Percentiles rank a stretch among this genome's conserved stretches.
Evolutionary conservation across 345 rosid genomes (phyloP).

Genomic region (Laguncularia racemosa): DNA sequence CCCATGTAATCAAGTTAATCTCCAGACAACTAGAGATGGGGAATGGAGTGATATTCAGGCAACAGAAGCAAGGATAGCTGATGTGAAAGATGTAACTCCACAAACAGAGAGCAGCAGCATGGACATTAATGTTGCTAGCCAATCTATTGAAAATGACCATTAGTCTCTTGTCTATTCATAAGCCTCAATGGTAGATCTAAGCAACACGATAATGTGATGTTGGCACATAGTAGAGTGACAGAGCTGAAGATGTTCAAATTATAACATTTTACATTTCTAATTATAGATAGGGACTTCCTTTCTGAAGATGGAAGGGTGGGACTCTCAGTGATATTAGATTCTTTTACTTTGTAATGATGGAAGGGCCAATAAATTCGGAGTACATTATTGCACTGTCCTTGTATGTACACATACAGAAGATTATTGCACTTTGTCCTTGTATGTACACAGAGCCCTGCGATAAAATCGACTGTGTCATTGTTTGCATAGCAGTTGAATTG

Average conservation of each 20-base stretch:
- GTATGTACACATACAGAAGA: too few relatives aligned
- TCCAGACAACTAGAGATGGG: conserved; percentile 44
- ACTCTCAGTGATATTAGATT: background rate
- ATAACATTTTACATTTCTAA: background rate
- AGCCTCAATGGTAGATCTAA: background rate
- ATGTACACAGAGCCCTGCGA: too few relatives aligned
- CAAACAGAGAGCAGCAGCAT: conserved; percentile 53
- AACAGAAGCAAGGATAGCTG: conserved; percentile 65
- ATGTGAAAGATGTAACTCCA: conserved; percentile 57
- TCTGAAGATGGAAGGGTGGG: background rate
- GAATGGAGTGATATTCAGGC: conserved; percentile 87
- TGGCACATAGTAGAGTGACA: background rate
- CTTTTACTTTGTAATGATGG: background rate
- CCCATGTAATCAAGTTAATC: conserved; percentile 48
- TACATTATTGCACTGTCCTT: too few relatives aligned
- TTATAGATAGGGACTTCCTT: background rate
- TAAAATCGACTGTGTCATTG: too few relatives aligned
- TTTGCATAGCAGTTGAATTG: too few relatives aligned
- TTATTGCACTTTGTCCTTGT: too few relatives aligned
- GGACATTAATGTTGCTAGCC: conserved; percentile 57
- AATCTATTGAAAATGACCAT: conserved; percentile 30
- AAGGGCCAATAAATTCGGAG: background rate
- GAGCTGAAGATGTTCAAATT: background rate
- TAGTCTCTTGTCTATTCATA: background rate
- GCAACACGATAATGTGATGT: too few relatives aligned